These are phyloP conservation scores for Cercophora scortea DNA, from an alignment of 495 filamentous ascomycete genomes.

Conservation along the genomic window DNA sequence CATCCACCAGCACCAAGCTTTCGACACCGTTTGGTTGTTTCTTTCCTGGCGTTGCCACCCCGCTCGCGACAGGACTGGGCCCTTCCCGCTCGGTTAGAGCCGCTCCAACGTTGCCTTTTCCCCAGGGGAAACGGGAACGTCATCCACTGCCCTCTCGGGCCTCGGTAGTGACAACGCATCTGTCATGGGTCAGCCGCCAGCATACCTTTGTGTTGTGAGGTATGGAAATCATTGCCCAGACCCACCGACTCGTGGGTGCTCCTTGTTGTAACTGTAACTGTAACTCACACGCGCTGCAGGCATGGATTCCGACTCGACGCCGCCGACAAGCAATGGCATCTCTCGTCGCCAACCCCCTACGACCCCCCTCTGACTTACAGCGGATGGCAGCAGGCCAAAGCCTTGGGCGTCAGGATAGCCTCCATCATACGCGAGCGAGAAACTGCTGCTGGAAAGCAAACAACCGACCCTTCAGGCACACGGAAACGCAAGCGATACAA, in stretches of 20 bases:
- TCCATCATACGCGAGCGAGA: slow-evolving; percentile 53
- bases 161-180: background rate
- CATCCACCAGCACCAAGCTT: too few species aligned
- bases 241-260: too few species aligned
- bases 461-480: slow-evolving; percentile 5
- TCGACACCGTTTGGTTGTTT: too few species aligned
- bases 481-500: slow-evolving; percentile 55
- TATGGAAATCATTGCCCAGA: slow-evolving; percentile 23
- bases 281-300: slow-evolving; percentile 32
- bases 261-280: too few species aligned
- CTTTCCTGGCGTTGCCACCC: too few species aligned
- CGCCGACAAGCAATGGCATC: slow-evolving; percentile 89
- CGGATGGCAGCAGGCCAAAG: slow-evolving; percentile 80
- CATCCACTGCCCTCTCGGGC: background rate
- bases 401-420: slow-evolving; percentile 71
- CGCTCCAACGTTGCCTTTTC: too few species aligned
- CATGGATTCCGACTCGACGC: slow-evolving; percentile 91
- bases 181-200: slow-evolving; percentile 39
- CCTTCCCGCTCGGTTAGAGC: too few species aligned
- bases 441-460: slow-evolving; percentile 17
- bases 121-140: background rate
- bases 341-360: slow-evolving; percentile 90
- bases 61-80: too few species aligned
- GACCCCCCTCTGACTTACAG: slow-evolving; percentile 93
- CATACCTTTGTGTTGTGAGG: slow-evolving; percentile 71